phyloP scores from a whole-genome alignment of 192 early-diverging fungal genomes.

The Umbelopsis sp. region DNA sequence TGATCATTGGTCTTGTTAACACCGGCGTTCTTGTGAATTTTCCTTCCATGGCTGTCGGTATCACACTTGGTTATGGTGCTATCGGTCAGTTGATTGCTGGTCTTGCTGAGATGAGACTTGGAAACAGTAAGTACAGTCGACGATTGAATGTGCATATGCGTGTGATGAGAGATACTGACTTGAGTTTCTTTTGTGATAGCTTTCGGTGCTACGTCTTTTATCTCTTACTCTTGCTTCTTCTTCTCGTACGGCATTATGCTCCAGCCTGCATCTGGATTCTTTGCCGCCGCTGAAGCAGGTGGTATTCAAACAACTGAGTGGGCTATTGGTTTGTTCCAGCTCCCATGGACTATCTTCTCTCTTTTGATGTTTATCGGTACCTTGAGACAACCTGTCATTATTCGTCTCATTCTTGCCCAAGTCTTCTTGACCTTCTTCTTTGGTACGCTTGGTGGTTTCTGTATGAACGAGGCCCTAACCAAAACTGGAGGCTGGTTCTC shows the following conservation, averaged over 20 bases:
- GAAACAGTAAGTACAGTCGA: slow-evolving; percentile 23
- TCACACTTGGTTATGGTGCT: slow-evolving; percentile 21
- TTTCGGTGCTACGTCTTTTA: slow-evolving; percentile 30
- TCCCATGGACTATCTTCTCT: slow-evolving; percentile 23
- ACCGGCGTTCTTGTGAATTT: slow-evolving; percentile 4
- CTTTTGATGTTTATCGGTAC: slow-evolving; percentile 30
- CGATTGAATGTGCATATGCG: too few species aligned
- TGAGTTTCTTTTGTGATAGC: background rate
- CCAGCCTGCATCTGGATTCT: slow-evolving; percentile 22
- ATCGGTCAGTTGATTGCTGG: slow-evolving; percentile 25
- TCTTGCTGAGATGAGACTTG: slow-evolving; percentile 22
- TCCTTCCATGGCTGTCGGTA: slow-evolving; percentile 30
- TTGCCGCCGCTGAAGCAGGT: background rate
- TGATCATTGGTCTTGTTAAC: slow-evolving; percentile 30
- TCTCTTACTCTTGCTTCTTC: slow-evolving; percentile 28
- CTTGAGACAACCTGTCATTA: slow-evolving; percentile 21
- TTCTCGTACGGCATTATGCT: slow-evolving; percentile 33
- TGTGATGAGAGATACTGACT: background rate
- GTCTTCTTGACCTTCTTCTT: slow-evolving; percentile 28
- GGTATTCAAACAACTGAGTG: slow-evolving; percentile 6
- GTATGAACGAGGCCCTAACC: background rate
- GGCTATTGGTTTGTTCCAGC: slow-evolving; percentile 14
- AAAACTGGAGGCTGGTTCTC: slow-evolving; percentile 30
- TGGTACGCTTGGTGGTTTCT: slow-evolving; percentile 15
- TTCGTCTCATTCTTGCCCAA: slow-evolving; percentile 21